phyloP scores from a whole-genome alignment of 176 grass and related monocot species.

The Rhynchospora breviuscula region DNA sequence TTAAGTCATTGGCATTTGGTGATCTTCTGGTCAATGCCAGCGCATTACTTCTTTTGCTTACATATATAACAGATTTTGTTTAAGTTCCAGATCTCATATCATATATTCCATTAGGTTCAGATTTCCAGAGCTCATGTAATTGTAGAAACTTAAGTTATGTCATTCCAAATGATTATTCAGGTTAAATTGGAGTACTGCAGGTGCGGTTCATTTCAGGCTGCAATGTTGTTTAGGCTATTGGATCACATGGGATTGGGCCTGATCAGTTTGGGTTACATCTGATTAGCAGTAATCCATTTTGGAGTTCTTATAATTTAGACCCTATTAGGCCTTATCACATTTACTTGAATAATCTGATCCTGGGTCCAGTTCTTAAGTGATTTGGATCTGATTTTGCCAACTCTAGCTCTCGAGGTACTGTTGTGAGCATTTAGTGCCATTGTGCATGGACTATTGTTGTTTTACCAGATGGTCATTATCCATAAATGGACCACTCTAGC shows the following conservation, averaged over 20 bases:
- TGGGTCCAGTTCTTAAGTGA: neutral
- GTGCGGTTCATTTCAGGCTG: neutral
- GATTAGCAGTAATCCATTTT: neutral
- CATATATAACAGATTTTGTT: neutral
- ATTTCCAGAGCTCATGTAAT: neutral
- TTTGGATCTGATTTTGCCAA: neutral
- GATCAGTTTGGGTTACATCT: too few relatives aligned
- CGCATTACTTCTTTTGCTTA: neutral
- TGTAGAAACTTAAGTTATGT: neutral
- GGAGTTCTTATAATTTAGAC: neutral
- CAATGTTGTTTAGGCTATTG: neutral
- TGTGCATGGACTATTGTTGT: neutral
- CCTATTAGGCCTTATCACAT: neutral
- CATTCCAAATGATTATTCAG: neutral
- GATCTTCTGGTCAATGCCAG: neutral
- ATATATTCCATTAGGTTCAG: neutral
- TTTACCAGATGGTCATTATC: neutral
- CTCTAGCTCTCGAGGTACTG: neutral
- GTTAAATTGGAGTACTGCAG: neutral
- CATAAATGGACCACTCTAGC: neutral
- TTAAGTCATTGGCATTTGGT: too few relatives aligned
- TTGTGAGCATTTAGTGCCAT: neutral
- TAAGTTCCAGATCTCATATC: neutral
- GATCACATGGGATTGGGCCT: neutral
- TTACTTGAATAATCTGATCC: neutral